phyloP scores from a whole-genome alignment of 2,329 filamentous ascomycete species.

The Samsoniella hepiali region DNA sequence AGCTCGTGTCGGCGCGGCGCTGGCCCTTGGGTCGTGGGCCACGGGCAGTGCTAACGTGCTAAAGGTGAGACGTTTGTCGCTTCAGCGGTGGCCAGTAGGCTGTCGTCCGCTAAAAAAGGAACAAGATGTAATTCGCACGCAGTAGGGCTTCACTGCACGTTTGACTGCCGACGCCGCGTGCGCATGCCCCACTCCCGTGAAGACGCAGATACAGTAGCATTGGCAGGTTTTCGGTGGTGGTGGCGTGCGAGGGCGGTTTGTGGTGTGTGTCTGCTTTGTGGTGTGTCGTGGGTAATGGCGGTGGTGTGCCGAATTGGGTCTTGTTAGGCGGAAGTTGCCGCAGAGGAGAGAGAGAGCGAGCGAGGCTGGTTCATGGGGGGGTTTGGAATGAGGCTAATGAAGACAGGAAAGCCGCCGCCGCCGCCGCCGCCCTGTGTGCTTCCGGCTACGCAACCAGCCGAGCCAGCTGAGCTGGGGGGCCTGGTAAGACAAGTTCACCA shows the following conservation, averaged over 20 bases:
- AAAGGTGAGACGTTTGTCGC: conserved; percentile 3
- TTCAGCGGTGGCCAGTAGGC: background rate
- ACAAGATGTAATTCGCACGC: too few relatives aligned
- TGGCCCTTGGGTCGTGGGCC: too few relatives aligned
- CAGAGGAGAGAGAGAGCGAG: background rate
- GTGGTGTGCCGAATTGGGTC: too few relatives aligned
- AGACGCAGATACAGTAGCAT: conserved; percentile 5
- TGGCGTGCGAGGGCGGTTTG: background rate
- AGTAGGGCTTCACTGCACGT: background rate
- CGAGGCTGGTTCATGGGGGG: too few relatives aligned
- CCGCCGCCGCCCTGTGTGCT: too few relatives aligned
- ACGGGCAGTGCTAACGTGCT: background rate
- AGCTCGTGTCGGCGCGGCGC: background rate
- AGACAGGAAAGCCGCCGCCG: too few relatives aligned
- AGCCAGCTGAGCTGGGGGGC: too few relatives aligned
- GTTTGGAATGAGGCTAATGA: too few relatives aligned
- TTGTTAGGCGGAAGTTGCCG: background rate
- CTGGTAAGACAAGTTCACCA: too few relatives aligned
- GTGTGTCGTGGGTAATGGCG: too few relatives aligned
- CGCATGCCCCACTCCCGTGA: background rate
- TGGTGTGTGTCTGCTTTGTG: background rate
- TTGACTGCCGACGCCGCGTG: conserved; percentile 3
- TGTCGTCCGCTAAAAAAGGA: background rate
- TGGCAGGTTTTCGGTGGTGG: background rate
- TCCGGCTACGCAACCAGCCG: too few relatives aligned